phyloP scores from a whole-genome alignment of 2,329 filamentous ascomycete species.

The Pyrenophora tritici-repentis region DNA sequence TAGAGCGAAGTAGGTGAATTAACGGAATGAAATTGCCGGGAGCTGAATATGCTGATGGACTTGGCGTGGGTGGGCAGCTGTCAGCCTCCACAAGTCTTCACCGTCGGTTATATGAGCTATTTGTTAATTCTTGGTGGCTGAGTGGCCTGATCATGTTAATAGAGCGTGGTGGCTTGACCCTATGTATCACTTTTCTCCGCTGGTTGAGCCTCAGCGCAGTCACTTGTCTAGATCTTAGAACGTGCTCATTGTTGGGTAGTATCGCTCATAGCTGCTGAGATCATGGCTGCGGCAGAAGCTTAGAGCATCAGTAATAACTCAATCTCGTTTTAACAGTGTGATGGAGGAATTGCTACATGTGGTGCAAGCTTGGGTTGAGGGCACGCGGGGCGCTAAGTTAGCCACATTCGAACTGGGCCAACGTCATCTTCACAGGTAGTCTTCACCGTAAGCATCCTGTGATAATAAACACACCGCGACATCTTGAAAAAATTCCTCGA shows the following conservation, averaged over 20 bases:
- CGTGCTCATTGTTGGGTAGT: background rate
- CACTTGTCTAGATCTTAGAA: background rate
- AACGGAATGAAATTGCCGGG: background rate
- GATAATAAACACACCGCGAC: slow-evolving; percentile 23
- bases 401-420: too few species aligned
- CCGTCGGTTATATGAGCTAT: background rate
- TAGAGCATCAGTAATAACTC: too few species aligned
- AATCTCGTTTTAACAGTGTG: too few species aligned
- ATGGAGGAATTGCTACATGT: too few species aligned
- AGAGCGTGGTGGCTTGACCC: background rate
- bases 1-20: background rate
- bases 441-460: slow-evolving; percentile 17
- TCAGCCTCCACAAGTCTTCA: background rate
- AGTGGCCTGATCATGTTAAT: background rate
- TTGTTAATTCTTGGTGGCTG: background rate
- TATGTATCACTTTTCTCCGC: background rate
- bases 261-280: too few species aligned
- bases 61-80: background rate
- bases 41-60: slow-evolving; percentile 5
- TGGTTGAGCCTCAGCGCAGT: background rate
- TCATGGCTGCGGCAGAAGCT: too few species aligned
- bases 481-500: slow-evolving; percentile 11
- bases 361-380: too few species aligned
- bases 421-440: too few species aligned
- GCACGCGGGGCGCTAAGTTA: too few species aligned